Base-by-base conservation (phyloP, 2,329 filamentous ascomycete species). In the Seiridium cupressi region DNA sequence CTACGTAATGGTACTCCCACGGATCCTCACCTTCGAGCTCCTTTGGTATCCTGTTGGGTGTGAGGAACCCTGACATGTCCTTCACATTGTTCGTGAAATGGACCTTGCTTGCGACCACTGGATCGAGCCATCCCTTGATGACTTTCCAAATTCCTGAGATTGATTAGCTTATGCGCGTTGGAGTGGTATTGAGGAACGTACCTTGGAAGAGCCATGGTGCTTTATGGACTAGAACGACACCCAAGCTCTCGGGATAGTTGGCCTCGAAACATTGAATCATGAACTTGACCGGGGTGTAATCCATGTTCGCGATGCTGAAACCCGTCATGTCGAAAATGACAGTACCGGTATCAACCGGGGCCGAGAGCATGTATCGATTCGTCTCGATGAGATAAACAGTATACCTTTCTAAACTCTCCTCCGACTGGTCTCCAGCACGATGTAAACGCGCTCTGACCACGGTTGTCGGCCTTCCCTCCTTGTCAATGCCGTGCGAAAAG, bases 191-290 rank as follows among this genome's bases (percentile, higher is more conserved):
- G 69, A 71, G 38, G 36, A 31, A 75, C 81, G 59, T 75, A 89
- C 91, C 89, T 80, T 96, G 93, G 79, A 99, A 99, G 51, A 99
- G 80, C 95, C 95, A 99, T 3, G 95, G 95, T 0, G 95, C 89
- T 74, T 97, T 97, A 81, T 99, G 95, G 44, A 99, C 92, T 51
- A 98, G 84, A 3, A 98, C 92, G 2, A 90, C 84, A 35, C 94
- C 95, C 1, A 99, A 83, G 53, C 88, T 94, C 75, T 99, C 95
- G 0, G 95, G 95, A 69, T 98, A 99, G 74, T 99, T 98, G 62
- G 95, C 95, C 78, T 99, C 95, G 72, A 99, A 99, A 75, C 93
- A 97, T 76, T 97, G 96, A 76, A 99, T 97, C 90, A 99, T 97
- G 78, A 98, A 99, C 71, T 97, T 99, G 60, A 99, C 92, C 1